Conservation (phyloP, 495 filamentous ascomycete species). For the Penicillium canescens region DNA sequence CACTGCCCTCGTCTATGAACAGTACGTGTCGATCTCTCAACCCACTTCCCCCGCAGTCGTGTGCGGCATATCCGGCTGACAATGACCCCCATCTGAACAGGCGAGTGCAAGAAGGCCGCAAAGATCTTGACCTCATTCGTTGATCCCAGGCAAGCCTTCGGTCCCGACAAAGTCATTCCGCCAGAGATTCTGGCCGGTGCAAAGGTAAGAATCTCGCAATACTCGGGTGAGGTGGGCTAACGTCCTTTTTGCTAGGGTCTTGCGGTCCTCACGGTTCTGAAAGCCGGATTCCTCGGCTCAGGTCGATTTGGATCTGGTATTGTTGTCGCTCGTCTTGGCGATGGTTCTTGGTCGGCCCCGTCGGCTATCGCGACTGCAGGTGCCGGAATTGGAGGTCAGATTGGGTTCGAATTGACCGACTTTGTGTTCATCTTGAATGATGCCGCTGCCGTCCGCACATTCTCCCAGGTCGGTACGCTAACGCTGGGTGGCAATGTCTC, state of each 20-base stretch:
- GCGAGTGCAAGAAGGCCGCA: slow-evolving; percentile 86
- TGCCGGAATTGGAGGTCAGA: slow-evolving; percentile 93
- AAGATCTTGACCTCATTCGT: slow-evolving; percentile 95
- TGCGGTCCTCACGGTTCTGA: slow-evolving; percentile 91
- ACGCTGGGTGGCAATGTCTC: slow-evolving; percentile 96
- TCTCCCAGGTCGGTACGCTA: slow-evolving; percentile 86
- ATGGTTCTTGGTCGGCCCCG: slow-evolving; percentile 93
- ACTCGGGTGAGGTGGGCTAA: slow-evolving; percentile 8
- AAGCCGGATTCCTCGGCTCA: slow-evolving; percentile 93
- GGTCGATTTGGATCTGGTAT: slow-evolving; percentile 90
- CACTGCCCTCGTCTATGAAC: slow-evolving; percentile 63
- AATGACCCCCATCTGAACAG: slow-evolving; percentile 36
- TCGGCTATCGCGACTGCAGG: slow-evolving; percentile 89
- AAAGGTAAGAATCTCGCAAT: slow-evolving; percentile 60
- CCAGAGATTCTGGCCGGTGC: slow-evolving; percentile 86
- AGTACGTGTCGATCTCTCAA: slow-evolving; percentile 45
- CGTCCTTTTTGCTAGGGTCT: slow-evolving; percentile 65
- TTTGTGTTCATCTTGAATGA: slow-evolving; percentile 99
- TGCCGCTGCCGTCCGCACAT: slow-evolving; percentile 84
- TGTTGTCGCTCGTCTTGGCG: slow-evolving; percentile 87
- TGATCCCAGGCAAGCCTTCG: slow-evolving; percentile 90
- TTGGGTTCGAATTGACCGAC: slow-evolving; percentile 96
- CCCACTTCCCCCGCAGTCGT: slow-evolving; percentile 42
- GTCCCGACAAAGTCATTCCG: slow-evolving; percentile 96
- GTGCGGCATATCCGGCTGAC: slow-evolving; percentile 29